phyloP scores from a whole-genome alignment of 805 yeast species.

The Nakazawaea anatomiae region DNA sequence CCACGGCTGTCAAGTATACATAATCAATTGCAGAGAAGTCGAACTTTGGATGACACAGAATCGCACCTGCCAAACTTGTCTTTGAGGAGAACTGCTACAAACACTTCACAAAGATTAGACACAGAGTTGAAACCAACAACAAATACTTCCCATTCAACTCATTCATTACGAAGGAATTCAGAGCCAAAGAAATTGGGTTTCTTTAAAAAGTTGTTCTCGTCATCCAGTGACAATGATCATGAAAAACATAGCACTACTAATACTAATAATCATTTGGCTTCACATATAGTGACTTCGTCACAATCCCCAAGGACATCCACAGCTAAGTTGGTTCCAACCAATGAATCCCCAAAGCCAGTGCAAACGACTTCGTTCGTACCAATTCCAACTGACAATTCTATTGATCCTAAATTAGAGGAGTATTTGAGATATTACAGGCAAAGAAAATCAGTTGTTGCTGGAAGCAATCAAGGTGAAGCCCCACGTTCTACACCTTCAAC shows the following conservation, averaged over 20 bases:
- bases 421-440: conserved; percentile 36
- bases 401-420: conserved; percentile 41
- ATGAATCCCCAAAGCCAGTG: background rate
- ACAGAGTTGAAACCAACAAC: background rate
- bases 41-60: conserved; percentile 8
- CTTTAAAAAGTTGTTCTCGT: conserved; percentile 19
- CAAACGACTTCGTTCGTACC: background rate
- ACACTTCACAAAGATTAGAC: conserved; percentile 13
- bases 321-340: background rate
- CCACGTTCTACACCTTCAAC: conserved; percentile 19
- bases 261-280: too few species aligned
- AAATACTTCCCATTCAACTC: background rate
- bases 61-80: conserved; percentile 5
- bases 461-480: too few species aligned
- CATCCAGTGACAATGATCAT: background rate
- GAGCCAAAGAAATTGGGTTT: conserved; percentile 14
- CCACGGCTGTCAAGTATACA: background rate
- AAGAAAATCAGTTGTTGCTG: conserved; percentile 13
- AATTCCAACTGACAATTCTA: conserved; percentile 4
- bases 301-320: background rate
- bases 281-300: too few species aligned
- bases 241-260: too few species aligned
- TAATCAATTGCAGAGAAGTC: conserved; percentile 8
- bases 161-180: conserved; percentile 6
- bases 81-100: conserved; percentile 23